Evolutionary conservation across 2,329 filamentous ascomycete genomes (phyloP).

Genomic region (Xylariaceae sp.): DNA sequence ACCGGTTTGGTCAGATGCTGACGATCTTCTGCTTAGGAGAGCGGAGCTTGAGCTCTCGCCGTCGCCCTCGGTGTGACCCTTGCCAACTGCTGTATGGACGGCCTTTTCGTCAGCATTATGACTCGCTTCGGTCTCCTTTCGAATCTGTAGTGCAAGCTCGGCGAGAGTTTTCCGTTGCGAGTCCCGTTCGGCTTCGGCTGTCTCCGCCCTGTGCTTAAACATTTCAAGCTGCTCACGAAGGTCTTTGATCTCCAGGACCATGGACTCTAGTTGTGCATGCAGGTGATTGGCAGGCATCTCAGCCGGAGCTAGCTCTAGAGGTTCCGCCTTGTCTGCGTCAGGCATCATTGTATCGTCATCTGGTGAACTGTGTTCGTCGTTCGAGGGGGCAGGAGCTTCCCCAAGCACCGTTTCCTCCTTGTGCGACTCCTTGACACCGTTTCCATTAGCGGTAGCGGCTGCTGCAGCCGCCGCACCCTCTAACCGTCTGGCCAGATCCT

Average conservation of each 20-base stretch:
- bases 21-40: conserved; percentile 19
- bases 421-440: conserved; percentile 33
- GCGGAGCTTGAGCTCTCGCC: conserved; percentile 18
- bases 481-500: conserved; percentile 70
- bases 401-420: conserved; percentile 38
- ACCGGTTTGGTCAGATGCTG: conserved; percentile 21
- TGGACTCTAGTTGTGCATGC: conserved; percentile 67
- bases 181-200: conserved; percentile 71
- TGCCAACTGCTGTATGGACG: conserved; percentile 19
- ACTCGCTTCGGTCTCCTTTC: conserved; percentile 57
- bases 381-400: conserved; percentile 41
- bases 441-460: conserved; percentile 37
- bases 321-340: conserved; percentile 18
- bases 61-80: conserved; percentile 31
- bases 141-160: conserved; percentile 82
- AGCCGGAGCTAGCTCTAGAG: conserved; percentile 32
- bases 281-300: conserved; percentile 39
- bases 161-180: conserved; percentile 68
- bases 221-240: conserved; percentile 74
- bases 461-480: conserved; percentile 43
- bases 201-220: conserved; percentile 72
- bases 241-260: conserved; percentile 74
- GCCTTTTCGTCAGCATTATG: conserved; percentile 39
- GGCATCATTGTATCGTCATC: conserved; percentile 17
- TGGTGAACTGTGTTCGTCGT: conserved; percentile 26